Conservation (phyloP, 768 basidiomycete species). For the Tulasnella sp. region DNA sequence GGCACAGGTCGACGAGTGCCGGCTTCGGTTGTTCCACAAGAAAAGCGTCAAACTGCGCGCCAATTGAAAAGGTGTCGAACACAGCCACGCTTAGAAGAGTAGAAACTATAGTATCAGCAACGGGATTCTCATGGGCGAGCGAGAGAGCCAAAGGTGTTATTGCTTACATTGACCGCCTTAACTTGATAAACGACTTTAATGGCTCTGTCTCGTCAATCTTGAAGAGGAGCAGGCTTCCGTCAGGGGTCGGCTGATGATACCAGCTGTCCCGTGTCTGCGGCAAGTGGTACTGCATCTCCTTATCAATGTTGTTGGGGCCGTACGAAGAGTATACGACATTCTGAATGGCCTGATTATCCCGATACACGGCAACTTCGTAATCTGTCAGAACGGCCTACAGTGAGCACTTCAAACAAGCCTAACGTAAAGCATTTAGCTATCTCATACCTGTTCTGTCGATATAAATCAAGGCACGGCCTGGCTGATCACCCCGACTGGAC, state of each 20-base stretch:
- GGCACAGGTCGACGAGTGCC: constrained; percentile 61
- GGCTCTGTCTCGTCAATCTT: constrained; percentile 17
- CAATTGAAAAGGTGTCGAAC: constrained; percentile 55
- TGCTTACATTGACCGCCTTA: constrained; percentile 57
- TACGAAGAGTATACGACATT: constrained; percentile 85
- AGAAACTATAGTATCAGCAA: not conserved
- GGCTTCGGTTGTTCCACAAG: constrained; percentile 82
- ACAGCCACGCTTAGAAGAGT: constrained; percentile 55
- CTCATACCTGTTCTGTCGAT: constrained; percentile 56
- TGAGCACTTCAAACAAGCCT: not conserved
- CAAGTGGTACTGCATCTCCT: constrained; percentile 58
- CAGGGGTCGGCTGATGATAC: constrained; percentile 72
- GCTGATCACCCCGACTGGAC: constrained; percentile 37
- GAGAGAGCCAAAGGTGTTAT: not conserved
- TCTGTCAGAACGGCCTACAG: constrained; percentile 34
- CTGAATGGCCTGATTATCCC: constrained; percentile 40
- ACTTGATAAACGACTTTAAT: constrained; percentile 45
- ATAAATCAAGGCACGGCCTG: constrained; percentile 36
- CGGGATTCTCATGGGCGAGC: not conserved
- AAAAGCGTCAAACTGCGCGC: constrained; percentile 49
- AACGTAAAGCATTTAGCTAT: not conserved
- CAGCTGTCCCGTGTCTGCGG: constrained; percentile 61
- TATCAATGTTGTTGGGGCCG: constrained; percentile 84
- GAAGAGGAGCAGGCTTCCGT: constrained; percentile 70
- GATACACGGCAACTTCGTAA: constrained; percentile 78